Percentiles rank a stretch among this genome's conserved stretches.
These are phyloP conservation scores for Cryphonectria radicalis DNA, from an alignment of 2,329 filamentous ascomycete genomes.

Conservation along the genomic window DNA sequence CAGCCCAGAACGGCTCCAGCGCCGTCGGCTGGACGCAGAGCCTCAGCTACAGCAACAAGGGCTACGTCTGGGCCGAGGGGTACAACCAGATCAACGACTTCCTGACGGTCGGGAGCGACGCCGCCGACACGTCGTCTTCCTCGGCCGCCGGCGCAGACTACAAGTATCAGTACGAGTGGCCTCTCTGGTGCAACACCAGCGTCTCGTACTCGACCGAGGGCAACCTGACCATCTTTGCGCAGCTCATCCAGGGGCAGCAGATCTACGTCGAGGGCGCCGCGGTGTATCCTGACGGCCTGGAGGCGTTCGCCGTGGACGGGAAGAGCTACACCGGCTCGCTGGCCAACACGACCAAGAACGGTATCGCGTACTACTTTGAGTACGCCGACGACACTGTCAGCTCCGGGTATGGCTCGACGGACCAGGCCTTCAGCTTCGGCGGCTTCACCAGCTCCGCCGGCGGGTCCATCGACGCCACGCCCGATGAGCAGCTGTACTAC, in stretches of 20 bases:
- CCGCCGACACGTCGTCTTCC: constrained; percentile 19
- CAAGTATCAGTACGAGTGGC: constrained; percentile 57
- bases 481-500: constrained; percentile 55
- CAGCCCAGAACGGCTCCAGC: constrained; percentile 46
- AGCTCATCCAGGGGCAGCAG: constrained; percentile 47
- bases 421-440: constrained; percentile 61
- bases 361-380: constrained; percentile 59
- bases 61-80: constrained; percentile 47
- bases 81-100: constrained; percentile 48
- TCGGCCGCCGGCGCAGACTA: constrained; percentile 34
- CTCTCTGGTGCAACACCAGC: constrained; percentile 61
- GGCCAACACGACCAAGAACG: constrained; percentile 59
- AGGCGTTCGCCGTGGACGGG: constrained; percentile 50
- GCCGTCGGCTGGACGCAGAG: constrained; percentile 60
- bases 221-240: constrained; percentile 51
- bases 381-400: constrained; percentile 49
- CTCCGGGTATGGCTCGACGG: constrained; percentile 58
- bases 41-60: constrained; percentile 57
- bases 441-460: constrained; percentile 40
- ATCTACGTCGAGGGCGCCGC: constrained; percentile 44
- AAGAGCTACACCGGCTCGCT: constrained; percentile 40
- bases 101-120: constrained; percentile 38
- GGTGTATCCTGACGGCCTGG: constrained; percentile 62
- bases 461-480: constrained; percentile 31
- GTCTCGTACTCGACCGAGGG: constrained; percentile 47